A percentile compares a stretch with the other conserved stretches of the same genome.
Evolutionary conservation across 1,284 basidiomycete species (phyloP).

Genomic region (Rugosomyces carneus): DNA sequence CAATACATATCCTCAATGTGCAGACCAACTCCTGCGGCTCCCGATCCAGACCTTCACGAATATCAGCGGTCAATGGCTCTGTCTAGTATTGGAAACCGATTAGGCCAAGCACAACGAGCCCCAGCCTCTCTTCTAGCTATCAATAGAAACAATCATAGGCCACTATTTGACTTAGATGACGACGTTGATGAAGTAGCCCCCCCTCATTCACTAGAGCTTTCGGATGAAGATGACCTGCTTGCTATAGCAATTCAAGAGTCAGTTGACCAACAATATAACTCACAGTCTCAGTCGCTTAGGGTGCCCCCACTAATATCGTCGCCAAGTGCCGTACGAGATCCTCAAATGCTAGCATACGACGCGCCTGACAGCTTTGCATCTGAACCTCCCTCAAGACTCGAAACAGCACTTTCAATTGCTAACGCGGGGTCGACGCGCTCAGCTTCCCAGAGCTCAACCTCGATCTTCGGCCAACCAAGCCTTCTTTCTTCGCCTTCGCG

Average conservation of each 20-base stretch:
- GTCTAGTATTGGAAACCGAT: conserved; percentile 54
- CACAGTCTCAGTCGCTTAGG: conserved; percentile 2
- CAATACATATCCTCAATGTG: conserved; percentile 5
- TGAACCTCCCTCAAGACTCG: conserved; percentile 47
- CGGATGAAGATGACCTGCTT: conserved; percentile 38
- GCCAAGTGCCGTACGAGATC: not conserved
- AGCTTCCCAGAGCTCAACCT: conserved; percentile 11
- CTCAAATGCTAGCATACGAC: conserved; percentile 3
- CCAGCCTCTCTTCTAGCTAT: conserved; percentile 23
- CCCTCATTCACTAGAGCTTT: not conserved
- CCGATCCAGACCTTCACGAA: conserved; percentile 65
- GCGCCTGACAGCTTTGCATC: conserved; percentile 30
- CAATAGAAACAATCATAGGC: conserved; percentile 24
- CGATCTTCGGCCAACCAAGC: conserved; percentile 32
- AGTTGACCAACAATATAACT: conserved; percentile 25
- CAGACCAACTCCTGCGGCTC: conserved; percentile 28
- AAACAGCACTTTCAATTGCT: conserved; percentile 59
- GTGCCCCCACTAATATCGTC: conserved; percentile 4
- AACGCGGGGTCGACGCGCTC: conserved; percentile 40
- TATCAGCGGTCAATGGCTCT: conserved; percentile 64
- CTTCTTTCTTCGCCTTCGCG: conserved; percentile 20
- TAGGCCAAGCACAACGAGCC: conserved; percentile 36
- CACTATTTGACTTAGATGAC: conserved; percentile 51
- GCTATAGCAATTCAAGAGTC: conserved; percentile 59
- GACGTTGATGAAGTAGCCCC: conserved; percentile 23